These are phyloP conservation scores for Trichoderma arundinaceum DNA, from an alignment of 2,329 filamentous ascomycete genomes.

Conservation along the genomic window DNA sequence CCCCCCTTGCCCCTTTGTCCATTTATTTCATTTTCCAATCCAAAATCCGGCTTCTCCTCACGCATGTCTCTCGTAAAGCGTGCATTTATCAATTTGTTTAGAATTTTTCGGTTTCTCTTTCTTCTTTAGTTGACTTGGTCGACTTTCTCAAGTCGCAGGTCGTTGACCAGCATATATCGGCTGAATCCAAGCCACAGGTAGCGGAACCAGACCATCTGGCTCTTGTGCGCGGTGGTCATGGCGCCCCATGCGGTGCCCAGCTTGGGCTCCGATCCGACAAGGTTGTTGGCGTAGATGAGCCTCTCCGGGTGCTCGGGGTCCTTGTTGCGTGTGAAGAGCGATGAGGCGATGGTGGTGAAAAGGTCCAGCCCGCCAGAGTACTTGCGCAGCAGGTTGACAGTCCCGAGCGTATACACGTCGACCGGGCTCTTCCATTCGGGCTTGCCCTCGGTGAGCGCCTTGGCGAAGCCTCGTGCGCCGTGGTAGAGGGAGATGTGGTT, in stretches of 20 bases:
- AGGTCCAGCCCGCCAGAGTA: slow-evolving; percentile 80
- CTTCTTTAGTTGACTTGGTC: slow-evolving; percentile 4
- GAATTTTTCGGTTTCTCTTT: neutral
- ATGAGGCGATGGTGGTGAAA: slow-evolving; percentile 69
- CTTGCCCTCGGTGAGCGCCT: slow-evolving; percentile 66
- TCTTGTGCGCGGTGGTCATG: slow-evolving; percentile 89
- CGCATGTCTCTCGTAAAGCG: slow-evolving; percentile 1
- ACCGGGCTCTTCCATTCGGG: slow-evolving; percentile 74
- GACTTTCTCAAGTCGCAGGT: slow-evolving; percentile 65
- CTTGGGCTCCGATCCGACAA: slow-evolving; percentile 61
- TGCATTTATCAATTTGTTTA: neutral
- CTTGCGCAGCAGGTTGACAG: slow-evolving; percentile 76
- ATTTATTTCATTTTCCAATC: slow-evolving; percentile 13
- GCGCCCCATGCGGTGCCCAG: slow-evolving; percentile 71
- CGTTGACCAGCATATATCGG: slow-evolving; percentile 95
- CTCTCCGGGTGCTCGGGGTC: slow-evolving; percentile 54
- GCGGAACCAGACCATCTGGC: slow-evolving; percentile 98
- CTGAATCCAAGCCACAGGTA: slow-evolving; percentile 93
- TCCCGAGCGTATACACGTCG: slow-evolving; percentile 82
- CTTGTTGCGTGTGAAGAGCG: slow-evolving; percentile 51
- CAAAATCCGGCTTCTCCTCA: neutral
- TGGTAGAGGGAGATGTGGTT: slow-evolving; percentile 92
- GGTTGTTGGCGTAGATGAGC: slow-evolving; percentile 73
- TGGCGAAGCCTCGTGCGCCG: slow-evolving; percentile 77
- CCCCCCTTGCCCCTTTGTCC: slow-evolving; percentile 2